Evolutionary conservation across 768 basidiomycete genomes (phyloP), one percentile per base, ranked within the genome.

Genomic region (Podaxis sp.): DNA sequence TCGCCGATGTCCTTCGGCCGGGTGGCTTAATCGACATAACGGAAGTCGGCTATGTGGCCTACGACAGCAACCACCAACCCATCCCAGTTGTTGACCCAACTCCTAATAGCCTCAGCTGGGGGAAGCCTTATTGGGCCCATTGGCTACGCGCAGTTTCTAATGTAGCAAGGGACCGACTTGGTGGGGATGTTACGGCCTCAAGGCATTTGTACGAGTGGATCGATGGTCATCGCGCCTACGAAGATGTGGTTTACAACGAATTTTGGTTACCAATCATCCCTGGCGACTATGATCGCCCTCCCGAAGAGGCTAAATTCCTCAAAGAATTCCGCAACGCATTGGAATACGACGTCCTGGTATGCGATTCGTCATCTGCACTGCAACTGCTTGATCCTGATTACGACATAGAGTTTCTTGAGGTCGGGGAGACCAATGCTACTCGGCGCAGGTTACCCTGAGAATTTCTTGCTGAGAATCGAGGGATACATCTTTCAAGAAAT

Each of bases 11-110:
- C 50, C 78, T 93, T 46, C 82, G 88, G 48, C 89, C 89, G 1
- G 83, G 84, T 25, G 91, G 91, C 32, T 76, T 92, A 32, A 68
- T 90, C 60, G 78, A 87, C 54, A 62, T 91, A 14, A 73, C 81
- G 56, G 91, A 93, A 73, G 89, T 84, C 66, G 88, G 89, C 55
- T 91, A 89, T 67, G 69, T 73, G 59, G 74, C 83, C n/a, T 85
- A 89, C 64, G 87, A 85, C 64, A 59, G 59, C 16, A 72, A 87
- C 61, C 77, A 78, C 16, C 36, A 56, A 35, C 59, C 42, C 9
- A 59, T 65, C 46, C 27, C 42, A 5, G 59, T 44, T 6, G 16
- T 35, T 25, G 40, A 46, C 28, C 57, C 57, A 36, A 50, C 46
- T 37, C 44, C 57, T 27, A 18, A 25, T 36, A 36, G 27, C 13